Conservation (phyloP, 768 basidiomycete genomes). For the Aureoboletus auriporus region DNA sequence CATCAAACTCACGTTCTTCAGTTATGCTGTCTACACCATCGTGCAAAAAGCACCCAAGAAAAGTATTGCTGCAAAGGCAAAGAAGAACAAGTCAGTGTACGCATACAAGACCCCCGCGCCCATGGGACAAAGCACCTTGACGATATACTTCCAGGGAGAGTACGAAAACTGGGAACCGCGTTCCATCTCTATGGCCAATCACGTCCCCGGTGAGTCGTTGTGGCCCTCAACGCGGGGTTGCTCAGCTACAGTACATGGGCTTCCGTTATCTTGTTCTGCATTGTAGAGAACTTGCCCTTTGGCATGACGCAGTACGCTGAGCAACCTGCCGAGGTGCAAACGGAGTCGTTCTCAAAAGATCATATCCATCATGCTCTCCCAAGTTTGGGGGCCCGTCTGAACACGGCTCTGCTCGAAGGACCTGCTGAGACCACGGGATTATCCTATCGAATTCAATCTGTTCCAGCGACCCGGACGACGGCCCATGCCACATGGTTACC, state of each 20-base stretch:
- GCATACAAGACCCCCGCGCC: slow-evolving; percentile 34
- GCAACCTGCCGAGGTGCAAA: slow-evolving; percentile 31
- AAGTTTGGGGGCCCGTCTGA: slow-evolving; percentile 21
- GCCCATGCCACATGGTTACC: slow-evolving; percentile 25
- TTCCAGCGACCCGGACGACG: slow-evolving; percentile 33
- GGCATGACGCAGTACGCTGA: slow-evolving; percentile 36
- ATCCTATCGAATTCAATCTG: slow-evolving; percentile 29
- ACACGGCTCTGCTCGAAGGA: slow-evolving; percentile 18
- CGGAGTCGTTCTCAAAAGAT: slow-evolving; percentile 30
- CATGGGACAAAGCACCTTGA: slow-evolving; percentile 36
- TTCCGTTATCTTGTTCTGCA: slow-evolving; percentile 31
- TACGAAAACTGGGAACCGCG: slow-evolving; percentile 25
- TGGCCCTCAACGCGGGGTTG: slow-evolving; percentile 40
- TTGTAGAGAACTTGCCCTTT: slow-evolving; percentile 26
- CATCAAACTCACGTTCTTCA: slow-evolving; percentile 40
- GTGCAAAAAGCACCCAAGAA: slow-evolving; percentile 30
- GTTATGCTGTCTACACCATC: slow-evolving; percentile 29
- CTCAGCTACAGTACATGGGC: slow-evolving; percentile 35
- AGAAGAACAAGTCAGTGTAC: slow-evolving; percentile 28
- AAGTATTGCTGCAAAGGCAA: slow-evolving; percentile 29
- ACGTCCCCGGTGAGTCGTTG: slow-evolving; percentile 38
- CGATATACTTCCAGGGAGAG: slow-evolving; percentile 33
- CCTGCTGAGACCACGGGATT: slow-evolving; percentile 24
- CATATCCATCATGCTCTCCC: slow-evolving; percentile 24
- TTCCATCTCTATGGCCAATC: slow-evolving; percentile 12